A percentile compares a stretch with the other conserved stretches of the same genome.
Conservation (phyloP, 805 yeast species). For the Jamesozyma piceae region DNA sequence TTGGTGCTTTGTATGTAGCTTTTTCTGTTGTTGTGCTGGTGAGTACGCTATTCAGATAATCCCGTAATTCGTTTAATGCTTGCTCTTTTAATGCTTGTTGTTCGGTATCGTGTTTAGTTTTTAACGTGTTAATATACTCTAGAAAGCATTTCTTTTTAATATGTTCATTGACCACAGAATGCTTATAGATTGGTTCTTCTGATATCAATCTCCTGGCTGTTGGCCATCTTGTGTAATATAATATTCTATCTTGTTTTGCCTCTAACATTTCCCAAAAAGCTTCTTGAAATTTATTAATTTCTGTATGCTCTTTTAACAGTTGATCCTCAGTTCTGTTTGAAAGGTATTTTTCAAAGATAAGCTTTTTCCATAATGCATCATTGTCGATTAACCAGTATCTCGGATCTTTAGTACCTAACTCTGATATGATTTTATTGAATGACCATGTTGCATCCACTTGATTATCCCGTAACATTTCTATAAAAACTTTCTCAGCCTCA, state of each 20-base stretch:
- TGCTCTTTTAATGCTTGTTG: slow-evolving; percentile 31
- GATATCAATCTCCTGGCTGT: slow-evolving; percentile 43
- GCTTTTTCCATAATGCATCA: slow-evolving; percentile 52
- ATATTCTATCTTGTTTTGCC: slow-evolving; percentile 32
- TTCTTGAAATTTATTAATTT: slow-evolving; percentile 45
- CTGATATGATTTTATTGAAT: slow-evolving; percentile 51
- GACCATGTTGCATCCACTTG: slow-evolving; percentile 70
- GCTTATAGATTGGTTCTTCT: slow-evolving; percentile 59
- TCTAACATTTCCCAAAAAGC: slow-evolving; percentile 44
- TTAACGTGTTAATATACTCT: slow-evolving; percentile 39
- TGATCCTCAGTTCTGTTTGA: slow-evolving; percentile 43
- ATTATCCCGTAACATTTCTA: slow-evolving; percentile 42
- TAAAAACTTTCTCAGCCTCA: slow-evolving; percentile 40
- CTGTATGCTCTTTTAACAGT: slow-evolving; percentile 41
- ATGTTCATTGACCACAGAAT: slow-evolving; percentile 48
- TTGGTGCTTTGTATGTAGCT: no score
- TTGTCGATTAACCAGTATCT: slow-evolving; percentile 55
- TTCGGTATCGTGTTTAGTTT: slow-evolving; percentile 19
- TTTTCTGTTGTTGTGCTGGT: no score
- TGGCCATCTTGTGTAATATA: slow-evolving; percentile 55
- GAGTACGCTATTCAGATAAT: slow-evolving; percentile 37
- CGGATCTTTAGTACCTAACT: slow-evolving; percentile 45
- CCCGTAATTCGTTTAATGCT: slow-evolving; percentile 45
- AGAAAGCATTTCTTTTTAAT: slow-evolving; percentile 47
- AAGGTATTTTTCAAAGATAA: slow-evolving; percentile 56